Evolutionary conservation across 2,329 filamentous ascomycete genomes (phyloP), one percentile per base, ranked within the genome.

Genomic region (Diaporthe amygdali): DNA sequence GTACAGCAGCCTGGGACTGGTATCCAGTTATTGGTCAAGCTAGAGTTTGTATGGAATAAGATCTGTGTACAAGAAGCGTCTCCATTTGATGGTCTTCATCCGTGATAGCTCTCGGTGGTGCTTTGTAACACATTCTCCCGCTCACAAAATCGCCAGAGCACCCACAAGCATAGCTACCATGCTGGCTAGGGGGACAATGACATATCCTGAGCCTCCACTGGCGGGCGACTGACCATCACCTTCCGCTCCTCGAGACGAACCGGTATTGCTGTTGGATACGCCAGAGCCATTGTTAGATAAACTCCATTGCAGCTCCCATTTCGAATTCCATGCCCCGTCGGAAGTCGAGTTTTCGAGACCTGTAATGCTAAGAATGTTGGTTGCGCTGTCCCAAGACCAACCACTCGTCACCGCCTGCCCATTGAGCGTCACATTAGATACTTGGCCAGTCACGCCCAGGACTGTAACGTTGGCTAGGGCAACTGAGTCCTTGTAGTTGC

Each of bases 391-490:
- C 72, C 88, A 90, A 0, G 76, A 77, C 79, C 89, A 88, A 15
- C 75, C 76, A 14, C 75, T 75, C 0, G 78, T 79, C 12, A 93
- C 74, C 1, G 73, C 70, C 39, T 79, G 74, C 0, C 85, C 87
- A 75, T 91, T 89, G 9, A 92, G 79, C 27, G 79, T 81, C 2
- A 93, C 87, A n/a, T 76, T 79, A 0, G 75, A 78, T 41, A 84
- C 75, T 75, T 78, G 74, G 7, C 73, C 69, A 4, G 79, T 72
- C 1, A 92, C 83, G 27, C 92, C 92, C 72, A 93, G 74, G 54
- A 94, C 78, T 0, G 90, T 93, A 46, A 93, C 84, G 72, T 90
- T 91, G 1, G 85, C 88, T 17, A 94, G 82, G 0, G 85, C 79
- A 75, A 91, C 92, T 0, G 77, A 80, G 73, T 92, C 90, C 12